These are phyloP conservation scores for Puccinia sorghi DNA, from an alignment of 1,284 basidiomycete genomes.

Conservation along the genomic window DNA sequence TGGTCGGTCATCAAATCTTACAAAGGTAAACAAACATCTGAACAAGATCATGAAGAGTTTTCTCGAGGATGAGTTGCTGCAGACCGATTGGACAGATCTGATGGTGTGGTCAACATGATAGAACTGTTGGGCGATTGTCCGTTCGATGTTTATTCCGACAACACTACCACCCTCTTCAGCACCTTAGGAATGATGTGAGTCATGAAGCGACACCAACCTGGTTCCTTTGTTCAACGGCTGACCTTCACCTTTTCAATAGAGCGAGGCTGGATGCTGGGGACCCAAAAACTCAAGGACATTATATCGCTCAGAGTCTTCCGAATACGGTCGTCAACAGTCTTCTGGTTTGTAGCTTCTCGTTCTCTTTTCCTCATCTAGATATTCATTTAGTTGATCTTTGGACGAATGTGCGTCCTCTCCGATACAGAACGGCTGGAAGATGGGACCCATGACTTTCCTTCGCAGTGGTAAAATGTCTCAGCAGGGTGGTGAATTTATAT, in stretches of 20 bases:
- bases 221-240: too few species aligned
- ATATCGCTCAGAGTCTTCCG: not conserved
- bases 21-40: slow-evolving; percentile 21
- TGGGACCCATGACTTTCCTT: slow-evolving; percentile 16
- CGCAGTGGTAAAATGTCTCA: slow-evolving; percentile 36
- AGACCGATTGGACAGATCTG: too few species aligned
- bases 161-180: not conserved
- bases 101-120: not conserved
- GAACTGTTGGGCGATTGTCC: slow-evolving; percentile 24
- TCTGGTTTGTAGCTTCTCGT: not conserved
- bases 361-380: not conserved
- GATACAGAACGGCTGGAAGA: slow-evolving; percentile 29
- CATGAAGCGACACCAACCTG: not conserved
- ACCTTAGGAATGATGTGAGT: slow-evolving; percentile 39
- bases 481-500: slow-evolving; percentile 43
- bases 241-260: not conserved
- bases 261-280: slow-evolving; percentile 9
- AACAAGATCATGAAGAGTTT: not conserved
- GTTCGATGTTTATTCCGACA: slow-evolving; percentile 31
- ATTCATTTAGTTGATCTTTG: not conserved
- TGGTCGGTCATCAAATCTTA: slow-evolving; percentile 43
- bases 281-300: slow-evolving; percentile 8
- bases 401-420: not conserved
- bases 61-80: not conserved
- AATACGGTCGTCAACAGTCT: not conserved